phyloP scores from a whole-genome alignment of 768 basidiomycete genomes.

The Tricholomella constricta region DNA sequence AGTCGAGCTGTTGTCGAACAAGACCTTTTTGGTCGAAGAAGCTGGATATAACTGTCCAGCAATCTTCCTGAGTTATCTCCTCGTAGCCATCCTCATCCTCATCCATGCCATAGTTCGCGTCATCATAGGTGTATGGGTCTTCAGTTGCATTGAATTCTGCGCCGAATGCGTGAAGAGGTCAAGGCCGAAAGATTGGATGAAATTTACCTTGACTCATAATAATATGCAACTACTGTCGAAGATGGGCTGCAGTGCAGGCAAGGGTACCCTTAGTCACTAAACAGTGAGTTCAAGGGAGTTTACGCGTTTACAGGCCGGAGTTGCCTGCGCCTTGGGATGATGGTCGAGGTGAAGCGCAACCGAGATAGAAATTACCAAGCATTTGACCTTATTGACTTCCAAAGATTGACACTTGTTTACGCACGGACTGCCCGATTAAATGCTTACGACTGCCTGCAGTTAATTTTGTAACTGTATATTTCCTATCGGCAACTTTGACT shows the following conservation, averaged over 20 bases:
- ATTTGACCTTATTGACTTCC: conserved; percentile 33
- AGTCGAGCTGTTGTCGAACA: conserved; percentile 96
- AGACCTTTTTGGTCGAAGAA: conserved; percentile 98
- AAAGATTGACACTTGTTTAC: conserved; percentile 13
- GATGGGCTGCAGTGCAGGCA: neutral
- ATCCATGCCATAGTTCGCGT: conserved; percentile 55
- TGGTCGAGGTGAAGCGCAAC: neutral
- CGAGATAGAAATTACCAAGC: conserved; percentile 27
- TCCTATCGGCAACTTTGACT: neutral
- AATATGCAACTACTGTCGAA: neutral
- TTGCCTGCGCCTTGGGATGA: neutral
- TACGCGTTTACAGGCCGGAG: neutral
- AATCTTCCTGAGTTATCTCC: conserved; percentile 90
- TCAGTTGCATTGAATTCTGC: conserved; percentile 50
- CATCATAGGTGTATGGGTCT: conserved; percentile 62
- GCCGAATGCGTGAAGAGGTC: conserved; percentile 34
- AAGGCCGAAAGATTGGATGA: conserved; percentile 24
- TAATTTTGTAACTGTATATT: too few species aligned
- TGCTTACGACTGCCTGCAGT: too few species aligned
- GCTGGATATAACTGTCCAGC: conserved; percentile 93
- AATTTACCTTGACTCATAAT: conserved; percentile 56
- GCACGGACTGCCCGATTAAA: too few species aligned
- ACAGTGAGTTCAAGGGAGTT: neutral
- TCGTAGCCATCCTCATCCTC: conserved; percentile 62
- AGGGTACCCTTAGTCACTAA: neutral